Evolutionary conservation across 306 rosid genomes (phyloP).

Genomic region (Citrullus colocynthis): DNA sequence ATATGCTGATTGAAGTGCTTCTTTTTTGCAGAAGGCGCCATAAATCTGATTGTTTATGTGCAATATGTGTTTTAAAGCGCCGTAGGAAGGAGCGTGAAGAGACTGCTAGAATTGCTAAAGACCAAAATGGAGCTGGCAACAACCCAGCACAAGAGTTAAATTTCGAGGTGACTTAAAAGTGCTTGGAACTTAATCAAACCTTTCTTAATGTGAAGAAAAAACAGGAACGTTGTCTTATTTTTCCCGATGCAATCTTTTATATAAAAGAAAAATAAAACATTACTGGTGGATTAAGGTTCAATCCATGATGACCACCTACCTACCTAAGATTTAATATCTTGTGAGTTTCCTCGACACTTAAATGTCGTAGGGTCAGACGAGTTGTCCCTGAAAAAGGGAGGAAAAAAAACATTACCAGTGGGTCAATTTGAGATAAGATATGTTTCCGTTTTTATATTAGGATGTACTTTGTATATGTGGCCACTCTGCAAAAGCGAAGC

Average conservation of each 20-base stretch:
- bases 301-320: too few relatives aligned
- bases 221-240: not conserved
- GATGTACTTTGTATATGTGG: not conserved
- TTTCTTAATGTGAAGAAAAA: not conserved
- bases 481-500: not conserved
- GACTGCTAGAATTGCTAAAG: conserved; percentile 51
- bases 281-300: not conserved
- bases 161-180: conserved; percentile 43
- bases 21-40: conserved; percentile 76
- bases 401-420: too few relatives aligned
- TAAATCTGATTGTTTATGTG: conserved; percentile 85
- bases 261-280: not conserved
- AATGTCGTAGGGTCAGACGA: too few relatives aligned
- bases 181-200: not conserved
- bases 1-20: conserved; percentile 3
- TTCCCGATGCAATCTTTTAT: not conserved
- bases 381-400: too few relatives aligned
- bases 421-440: not conserved
- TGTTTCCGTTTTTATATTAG: not conserved
- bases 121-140: conserved; percentile 31
- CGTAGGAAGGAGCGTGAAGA: conserved; percentile 93
- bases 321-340: too few relatives aligned
- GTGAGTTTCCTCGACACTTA: too few relatives aligned
- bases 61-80: conserved; percentile 84
- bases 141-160: conserved; percentile 38